Evolutionary conservation across 768 basidiomycete genomes (phyloP).

Genomic region (Phaeotremella fagi): DNA sequence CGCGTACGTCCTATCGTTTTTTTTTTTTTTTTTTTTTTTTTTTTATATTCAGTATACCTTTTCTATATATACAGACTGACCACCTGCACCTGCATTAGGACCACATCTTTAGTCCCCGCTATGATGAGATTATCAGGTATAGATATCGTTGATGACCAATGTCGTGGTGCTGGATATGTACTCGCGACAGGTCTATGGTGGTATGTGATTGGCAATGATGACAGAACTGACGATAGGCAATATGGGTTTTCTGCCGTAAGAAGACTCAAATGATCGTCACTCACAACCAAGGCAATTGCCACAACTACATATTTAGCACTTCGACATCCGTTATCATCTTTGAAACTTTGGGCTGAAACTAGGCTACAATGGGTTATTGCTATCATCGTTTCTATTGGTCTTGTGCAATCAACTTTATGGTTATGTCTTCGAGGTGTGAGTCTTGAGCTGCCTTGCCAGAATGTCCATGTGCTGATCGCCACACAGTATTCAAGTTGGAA

Average conservation of each 20-base stretch:
- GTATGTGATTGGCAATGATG: background rate
- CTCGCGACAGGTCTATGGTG: conserved; percentile 18
- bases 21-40: too few relatives aligned
- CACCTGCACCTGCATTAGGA: background rate
- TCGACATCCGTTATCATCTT: conserved; percentile 14
- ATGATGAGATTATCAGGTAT: conserved; percentile 1
- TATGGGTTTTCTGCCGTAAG: conserved; percentile 20
- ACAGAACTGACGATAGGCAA: conserved; percentile 15
- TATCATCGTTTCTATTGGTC: conserved; percentile 3
- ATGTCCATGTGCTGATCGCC: background rate
- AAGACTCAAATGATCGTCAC: background rate
- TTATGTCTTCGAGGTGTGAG: conserved; percentile 3
- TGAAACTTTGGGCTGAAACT: conserved; percentile 8
- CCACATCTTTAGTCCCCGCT: conserved; percentile 8
- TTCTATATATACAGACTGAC: background rate
- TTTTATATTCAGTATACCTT: background rate
- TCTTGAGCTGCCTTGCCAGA: background rate
- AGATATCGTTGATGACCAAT: conserved; percentile 3
- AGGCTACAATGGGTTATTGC: conserved; percentile 1
- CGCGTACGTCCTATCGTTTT: conserved; percentile 23
- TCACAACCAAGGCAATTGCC: conserved; percentile 10
- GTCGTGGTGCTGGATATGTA: conserved; percentile 10
- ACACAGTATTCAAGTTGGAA: background rate
- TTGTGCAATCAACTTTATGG: conserved; percentile 13
- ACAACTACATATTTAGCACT: conserved; percentile 20